Evolutionary conservation across 345 rosid species (phyloP).

Genomic region (Aethionema arabicum): DNA sequence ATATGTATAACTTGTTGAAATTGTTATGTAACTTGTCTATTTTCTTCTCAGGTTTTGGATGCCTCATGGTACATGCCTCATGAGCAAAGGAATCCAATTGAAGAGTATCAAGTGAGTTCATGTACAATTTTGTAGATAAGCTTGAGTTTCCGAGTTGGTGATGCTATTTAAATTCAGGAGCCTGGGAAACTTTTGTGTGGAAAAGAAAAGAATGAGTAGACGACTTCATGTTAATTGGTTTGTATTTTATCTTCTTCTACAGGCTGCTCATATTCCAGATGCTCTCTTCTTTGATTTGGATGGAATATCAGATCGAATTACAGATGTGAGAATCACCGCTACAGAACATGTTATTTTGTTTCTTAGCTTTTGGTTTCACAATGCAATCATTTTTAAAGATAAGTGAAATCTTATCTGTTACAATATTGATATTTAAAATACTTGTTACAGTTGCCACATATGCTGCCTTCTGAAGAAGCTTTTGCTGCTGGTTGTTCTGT

Average conservation of each 20-base stretch:
- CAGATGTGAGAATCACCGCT: slow-evolving; percentile 49
- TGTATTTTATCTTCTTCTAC: slow-evolving; percentile 30
- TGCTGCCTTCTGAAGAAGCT: slow-evolving; percentile 81
- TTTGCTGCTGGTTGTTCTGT: slow-evolving; percentile 86
- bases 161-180: slow-evolving; percentile 9
- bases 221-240: slow-evolving; percentile 19
- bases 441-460: slow-evolving; percentile 64
- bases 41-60: slow-evolving; percentile 66
- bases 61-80: slow-evolving; percentile 99
- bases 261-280: slow-evolving; percentile 97
- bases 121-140: slow-evolving; percentile 16
- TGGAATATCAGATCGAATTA: slow-evolving; percentile 69
- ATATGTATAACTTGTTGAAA: background rate
- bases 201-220: slow-evolving; percentile 13
- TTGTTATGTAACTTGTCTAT: slow-evolving; percentile 7
- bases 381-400: slow-evolving; percentile 3
- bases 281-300: slow-evolving; percentile 93
- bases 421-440: slow-evolving; percentile 6
- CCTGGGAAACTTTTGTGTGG: background rate
- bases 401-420: slow-evolving; percentile 1
- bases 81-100: slow-evolving; percentile 89
- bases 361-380: slow-evolving; percentile 11
- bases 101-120: slow-evolving; percentile 78
- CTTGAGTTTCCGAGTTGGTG: slow-evolving; percentile 15
- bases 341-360: slow-evolving; percentile 7